Evolutionary conservation across 805 yeast species (phyloP), one percentile per base, ranked within the genome.

Genomic region (Huiozyma naganishii): DNA sequence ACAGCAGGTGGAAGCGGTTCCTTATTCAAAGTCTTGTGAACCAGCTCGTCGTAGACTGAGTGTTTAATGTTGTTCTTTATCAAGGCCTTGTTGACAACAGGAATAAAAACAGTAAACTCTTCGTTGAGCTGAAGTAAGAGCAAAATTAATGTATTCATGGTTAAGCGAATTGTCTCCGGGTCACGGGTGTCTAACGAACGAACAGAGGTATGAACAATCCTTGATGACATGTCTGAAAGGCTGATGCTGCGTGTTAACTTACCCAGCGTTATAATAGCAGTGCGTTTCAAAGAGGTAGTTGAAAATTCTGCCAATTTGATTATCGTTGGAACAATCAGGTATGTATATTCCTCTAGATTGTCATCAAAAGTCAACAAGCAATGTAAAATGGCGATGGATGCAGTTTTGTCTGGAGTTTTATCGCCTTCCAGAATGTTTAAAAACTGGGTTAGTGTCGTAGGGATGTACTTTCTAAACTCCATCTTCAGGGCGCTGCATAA

Each of bases 301-400:
- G 86, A 77, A 47, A 67, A 72, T 56, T 89, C 95, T 55, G 88
- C 80, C 64, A 88, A 62, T 46, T 77, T 73, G 2, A 89, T 88
- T 32, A 87, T 71, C 40, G 81, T 81, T 0, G 96, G 95, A 7
- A 89, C 70, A 32, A 89, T 74, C 45, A 90, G 72, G 55, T 87
- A 95, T 5, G 80, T 74, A 53, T 83, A 84, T 48, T 90, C 96
- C 49, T 89, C 95, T 40, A 88, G 72, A 54, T 83, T 85, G 28
- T 80, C 68, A 0, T 95, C 96, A 61, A 90, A 85, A 0, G 82
- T 80, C 7, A 85, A 87, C 55, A 89, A 76, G n/a, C 92, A 81
- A 48, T 78, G 76, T 54, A 89, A 68, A 0, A 87, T 90, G 51
- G 81, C 79, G 29, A 79, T 62, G 0, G 88, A 71, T 0, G 83